Evolutionary conservation across 208 protist genomes (phyloP).

Genomic region (Balamuthia mandrillaris): DNA sequence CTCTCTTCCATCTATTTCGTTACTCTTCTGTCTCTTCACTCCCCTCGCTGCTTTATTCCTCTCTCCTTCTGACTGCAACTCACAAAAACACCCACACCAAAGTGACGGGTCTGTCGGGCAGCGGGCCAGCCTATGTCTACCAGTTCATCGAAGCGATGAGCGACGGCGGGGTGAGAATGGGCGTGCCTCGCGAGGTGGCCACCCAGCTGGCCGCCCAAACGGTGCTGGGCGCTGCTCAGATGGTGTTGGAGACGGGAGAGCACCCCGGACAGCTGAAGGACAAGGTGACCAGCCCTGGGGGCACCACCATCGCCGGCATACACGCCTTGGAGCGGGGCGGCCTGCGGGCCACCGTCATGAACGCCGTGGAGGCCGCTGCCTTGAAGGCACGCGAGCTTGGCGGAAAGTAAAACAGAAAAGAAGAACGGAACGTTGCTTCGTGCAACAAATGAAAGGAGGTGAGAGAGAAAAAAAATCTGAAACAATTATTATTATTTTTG

Average conservation of each 20-base stretch:
- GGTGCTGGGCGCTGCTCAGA: constrained; percentile 83
- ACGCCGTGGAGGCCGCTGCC: constrained; percentile 83
- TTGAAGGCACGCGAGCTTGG: constrained; percentile 83
- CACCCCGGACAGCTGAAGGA: constrained; percentile 77
- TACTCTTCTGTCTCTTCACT: too few species aligned
- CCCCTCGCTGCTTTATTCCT: too few species aligned
- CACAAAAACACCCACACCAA: too few species aligned
- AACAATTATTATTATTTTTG: too few species aligned
- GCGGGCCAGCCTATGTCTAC: constrained; percentile 91
- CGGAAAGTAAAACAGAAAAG: too few species aligned
- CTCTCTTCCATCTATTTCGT: too few species aligned
- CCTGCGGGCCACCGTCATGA: constrained; percentile 84
- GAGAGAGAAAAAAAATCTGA: too few species aligned
- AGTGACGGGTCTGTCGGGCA: constrained; percentile 87
- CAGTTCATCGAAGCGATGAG: constrained; percentile 91
- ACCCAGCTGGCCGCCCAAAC: constrained; percentile 85
- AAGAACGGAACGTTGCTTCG: too few species aligned
- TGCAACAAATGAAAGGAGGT: too few species aligned
- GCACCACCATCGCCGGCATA: constrained; percentile 92
- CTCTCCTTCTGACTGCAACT: too few species aligned
- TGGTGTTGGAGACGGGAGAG: constrained; percentile 79
- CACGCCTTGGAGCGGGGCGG: constrained; percentile 84
- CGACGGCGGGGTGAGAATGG: constrained; percentile 88
- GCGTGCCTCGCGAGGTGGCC: constrained; percentile 80
- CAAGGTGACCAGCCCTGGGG: constrained; percentile 85